Evolutionary conservation across 257 asterid genomes (phyloP), one percentile per base, ranked within the genome.

Genomic region (Solanum arcanum): DNA sequence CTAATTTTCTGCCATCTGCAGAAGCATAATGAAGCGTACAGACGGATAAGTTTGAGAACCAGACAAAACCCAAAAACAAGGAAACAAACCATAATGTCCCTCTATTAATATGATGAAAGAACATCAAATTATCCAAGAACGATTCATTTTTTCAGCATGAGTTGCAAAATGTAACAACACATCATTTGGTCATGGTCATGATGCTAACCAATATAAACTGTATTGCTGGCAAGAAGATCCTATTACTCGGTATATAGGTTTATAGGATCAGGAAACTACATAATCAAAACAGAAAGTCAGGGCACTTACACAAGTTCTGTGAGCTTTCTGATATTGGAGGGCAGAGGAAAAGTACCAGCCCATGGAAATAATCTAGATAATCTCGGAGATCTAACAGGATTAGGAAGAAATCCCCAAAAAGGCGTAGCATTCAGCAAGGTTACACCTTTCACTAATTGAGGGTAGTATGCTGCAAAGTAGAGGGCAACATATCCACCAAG

Each of bases 341-440:
- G 99, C 60, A 97, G 94, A 83, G 99, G 99, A 84, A 95, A 97
- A 83, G 95, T 94, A 81, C 99, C 98, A 3, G 98, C 91, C 98
- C 98, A 94, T 59, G 99, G 98, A 86, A 95, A 92, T 44, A 97
- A 89, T 88, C 93, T 89, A 9, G 98, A 95, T 81, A 93, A 86
- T 88, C 91, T 90, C n/a, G 99, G 98, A 86, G 95, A 94, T 88
- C 91, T 93, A 82, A 89, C 89, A 18, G 98, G 98, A 87, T 97
- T 97, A 56, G 98, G 98, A 29, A 97, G 95, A 86, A 97, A 90
- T 86, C 98, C 98, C 99, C 99, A 95, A 89, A 95, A 94, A 13
- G 98, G 99, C 42, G 99, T 94, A 42, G 99, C 98, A 83, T 97
- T 97, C 66, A 95, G 96, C 92, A 97, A 90, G 41, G 96, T 94